Evolutionary conservation across 306 rosid genomes (phyloP), one percentile per base, ranked within the genome.

Genomic region (Malus sylvestris): DNA sequence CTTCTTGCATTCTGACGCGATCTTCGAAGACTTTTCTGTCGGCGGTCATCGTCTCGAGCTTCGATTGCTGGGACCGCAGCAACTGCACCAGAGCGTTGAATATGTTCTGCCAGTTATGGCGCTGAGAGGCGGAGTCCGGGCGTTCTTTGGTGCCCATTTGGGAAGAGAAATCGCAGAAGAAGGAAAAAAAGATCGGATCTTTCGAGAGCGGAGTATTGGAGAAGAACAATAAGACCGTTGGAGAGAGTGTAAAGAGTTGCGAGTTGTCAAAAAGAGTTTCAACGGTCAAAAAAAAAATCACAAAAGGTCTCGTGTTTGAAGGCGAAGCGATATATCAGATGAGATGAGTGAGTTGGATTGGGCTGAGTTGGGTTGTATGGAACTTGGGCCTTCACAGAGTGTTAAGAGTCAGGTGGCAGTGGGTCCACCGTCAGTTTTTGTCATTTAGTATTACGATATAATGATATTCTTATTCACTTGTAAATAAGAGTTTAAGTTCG

Each of bases 1-100:
- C 87, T 44, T 91, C 88, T 78, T 89, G 93, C 85, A 77, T 68
- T 75, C 49, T 52, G 63, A 89, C 49, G 0, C 86, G 90, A 65
- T 90, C 89, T 84, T 86, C 82, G 46, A 90, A 87, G 75, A 87
- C 30, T 61, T 84, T 87, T 22, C 92, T 85, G 60, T 85, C 89
- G 46, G 44, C 75, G 30, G 82, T 84, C 64, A 90, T 84, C 6
- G 87, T 73, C 30, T 82, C 93, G 62, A 95, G 87, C 89, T 92
- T 92, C 14, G 74, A 78, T 62, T 92, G 93, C 84, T 88, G 91
- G 58, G 69, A 77, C 44, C 73, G 80, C 57, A 91, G 30, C 85
- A 90, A 90, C 42, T 84, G 81, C 46, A 83, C 87, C 84, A 92
- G 10, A 52, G 76, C 78, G n/a, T 80, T 72, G 82, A 89, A 90